Base-by-base conservation (phyloP, 257 asterid genomes). In the Solanum habrochaites region DNA sequence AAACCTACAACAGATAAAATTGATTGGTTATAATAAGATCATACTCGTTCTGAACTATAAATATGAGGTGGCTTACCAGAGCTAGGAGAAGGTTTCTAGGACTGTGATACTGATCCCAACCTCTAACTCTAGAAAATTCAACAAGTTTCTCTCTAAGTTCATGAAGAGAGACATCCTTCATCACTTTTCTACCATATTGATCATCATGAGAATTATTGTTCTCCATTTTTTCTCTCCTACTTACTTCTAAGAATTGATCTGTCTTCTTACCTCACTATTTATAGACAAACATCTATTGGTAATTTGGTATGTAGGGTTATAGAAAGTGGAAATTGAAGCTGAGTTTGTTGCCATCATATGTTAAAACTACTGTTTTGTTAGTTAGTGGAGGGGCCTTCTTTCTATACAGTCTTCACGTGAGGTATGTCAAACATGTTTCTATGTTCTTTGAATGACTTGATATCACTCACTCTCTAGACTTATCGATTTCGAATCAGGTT, bases 1-100 rank as follows among this genome's bases (percentile, higher is more conserved):
- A 11, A 62, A n/a, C 16, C 1, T 4, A 13, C 7, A n/a, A 62
- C 31, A n/a, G 2, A 62, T 35, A n/a, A 13, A 7, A 25, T 5
- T 12, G 1, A 11, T 1, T 6, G 15, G 8, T 23, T 45, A 78
- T 78, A 78, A 45, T 45, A 78, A 45, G 42, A 78, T 45, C 42
- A 15, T 3, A 1, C 4, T 15, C 3, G 2, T 78, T 78, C 0
- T 78, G n/a, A 77, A 77, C 29, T 13, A 60, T 58, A 58, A 21
- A 58, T 58, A 9, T 21, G 23, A 58, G 27, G 32, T 62, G 32
- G 49, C 89, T 89, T 89, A 93, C 96, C 89, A 93, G 75, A 35
- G 96, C 96, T n/a, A 93, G 92, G 81, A 93, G 96, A 42, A 93
- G 91, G 88, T 93, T 93, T 25, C 96, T 91, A 20, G 96, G 96